Evolutionary conservation across 345 rosid species (phyloP), one percentile per base, ranked within the genome.

Genomic region (Balakata baccata): DNA sequence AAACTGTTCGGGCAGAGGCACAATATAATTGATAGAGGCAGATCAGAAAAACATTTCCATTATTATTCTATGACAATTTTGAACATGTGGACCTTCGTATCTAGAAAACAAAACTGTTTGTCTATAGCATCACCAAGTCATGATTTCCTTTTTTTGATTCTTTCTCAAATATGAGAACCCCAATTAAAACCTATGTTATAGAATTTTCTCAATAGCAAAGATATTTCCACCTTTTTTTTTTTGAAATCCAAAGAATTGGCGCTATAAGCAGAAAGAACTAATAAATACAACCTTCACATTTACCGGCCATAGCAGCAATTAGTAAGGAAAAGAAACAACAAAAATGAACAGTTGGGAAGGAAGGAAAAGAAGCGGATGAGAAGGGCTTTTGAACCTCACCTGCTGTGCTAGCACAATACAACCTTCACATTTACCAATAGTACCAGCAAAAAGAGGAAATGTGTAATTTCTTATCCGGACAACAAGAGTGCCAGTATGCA

Each of bases 321-420:
- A n/a, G n/a, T n/a, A n/a, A n/a, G n/a, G 64, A 39, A 22, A 66
- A 49, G 53, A 64, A 69, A 49, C 34, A 59, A 8, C 8, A 67
- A 62, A 75, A 53, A 53, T 51, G 18, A 3, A 50, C 23, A 54
- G 69, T 65, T 54, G n/a, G 61, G 38, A 23, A 63, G n/a, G 78
- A 23, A 49, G 37, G 67, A 65, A 53, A 61, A 45, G 64, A 57
- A 72, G 39, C 69, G 20, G 20, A 23, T 45, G 29, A 68, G 43
- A 70, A 56, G 53, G 51, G 68, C 58, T 29, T 50, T 25, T 25
- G 72, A 67, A 79, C 0, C 45, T 78, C 73, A 95, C 99, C 97
- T 95, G 99, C 84, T 95, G 98, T 37, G 98, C 97, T 58, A 95
- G 88, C 67, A 95, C 92, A 75, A 95, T 72, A 53, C 86, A 78